phyloP scores from a whole-genome alignment of 164 flowering plant genomes.

The Euptelea pleiosperma region DNA sequence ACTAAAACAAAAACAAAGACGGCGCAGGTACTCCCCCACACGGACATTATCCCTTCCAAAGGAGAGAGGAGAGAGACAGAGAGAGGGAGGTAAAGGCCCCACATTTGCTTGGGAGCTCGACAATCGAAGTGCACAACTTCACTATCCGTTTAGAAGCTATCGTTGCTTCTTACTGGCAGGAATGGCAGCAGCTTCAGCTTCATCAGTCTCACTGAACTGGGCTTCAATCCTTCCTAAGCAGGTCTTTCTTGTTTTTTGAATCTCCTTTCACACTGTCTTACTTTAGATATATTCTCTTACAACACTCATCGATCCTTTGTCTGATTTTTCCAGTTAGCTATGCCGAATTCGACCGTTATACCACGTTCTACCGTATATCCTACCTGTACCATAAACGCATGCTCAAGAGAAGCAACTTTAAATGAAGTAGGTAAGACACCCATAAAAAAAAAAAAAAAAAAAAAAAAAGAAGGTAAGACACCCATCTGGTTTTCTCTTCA shows the following conservation, averaged over 20 bases:
- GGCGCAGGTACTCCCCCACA: no score
- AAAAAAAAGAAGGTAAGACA: conserved; percentile 37
- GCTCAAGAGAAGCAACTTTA: conserved; percentile 24
- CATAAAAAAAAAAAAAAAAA: no score
- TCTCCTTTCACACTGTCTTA: no score
- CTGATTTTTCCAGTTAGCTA: conserved; percentile 20
- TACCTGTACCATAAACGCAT: conserved; percentile 16
- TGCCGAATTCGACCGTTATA: conserved; percentile 15
- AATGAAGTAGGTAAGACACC: conserved; percentile 33
- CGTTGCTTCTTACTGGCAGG: conserved; percentile 6
- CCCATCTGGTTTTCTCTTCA: background rate
- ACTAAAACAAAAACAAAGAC: no score
- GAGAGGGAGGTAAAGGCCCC: no score
- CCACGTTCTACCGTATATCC: conserved; percentile 17
- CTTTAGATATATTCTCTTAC: no score
- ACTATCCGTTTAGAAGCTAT: background rate
- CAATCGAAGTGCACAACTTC: no score
- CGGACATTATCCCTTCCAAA: no score
- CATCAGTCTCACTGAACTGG: conserved; percentile 35
- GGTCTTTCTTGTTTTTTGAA: conserved; percentile 17
- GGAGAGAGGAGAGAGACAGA: no score
- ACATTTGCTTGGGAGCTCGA: no score
- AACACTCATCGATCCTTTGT: background rate
- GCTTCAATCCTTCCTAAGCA: conserved; percentile 29
- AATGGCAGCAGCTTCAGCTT: conserved; percentile 37